Evolutionary conservation across 2,329 filamentous ascomycete genomes (phyloP), one percentile per base, ranked within the genome.

Genomic region (Corinectria fuckeliana): DNA sequence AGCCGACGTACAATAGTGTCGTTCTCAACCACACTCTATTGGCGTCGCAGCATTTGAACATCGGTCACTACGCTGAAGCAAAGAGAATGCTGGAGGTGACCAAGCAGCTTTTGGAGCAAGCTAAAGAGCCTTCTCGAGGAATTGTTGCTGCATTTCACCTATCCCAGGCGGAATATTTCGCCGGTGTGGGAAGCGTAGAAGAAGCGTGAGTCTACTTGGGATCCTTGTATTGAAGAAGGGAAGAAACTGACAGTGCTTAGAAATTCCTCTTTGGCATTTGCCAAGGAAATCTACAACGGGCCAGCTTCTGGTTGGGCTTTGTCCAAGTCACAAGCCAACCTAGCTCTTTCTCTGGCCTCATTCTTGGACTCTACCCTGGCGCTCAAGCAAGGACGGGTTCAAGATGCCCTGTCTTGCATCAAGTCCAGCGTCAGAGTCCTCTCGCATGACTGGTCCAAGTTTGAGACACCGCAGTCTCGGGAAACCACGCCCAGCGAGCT

Each of bases 101-200:
- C 3, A 82, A 88, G 62, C 74, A 78, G 18, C 81, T 82, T 16
- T 63, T 79, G 8, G 67, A 74, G 39, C 71, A 77, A 50, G 71
- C 76, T n/a, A 71, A 77, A n/a, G 69, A 69, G 0, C 61, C 72
- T 3, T 75, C 78, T 2, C 72, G 72, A 11, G 77, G 81, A 16
- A 74, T 79, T 5, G 64, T 80, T 18, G 80, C 80, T 9, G 75
- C 76, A 14, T 90, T 90, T 72, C 85, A 93, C 64, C 77, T 97
- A 6, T 86, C 88, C 0, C 87, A 88, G 61, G 88, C 91, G 0
- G 91, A 96, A 72, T 92, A 93, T 72, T 81, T 89, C 25, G 78
- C 93, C 16, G 84, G 85, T 1, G 83, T 88, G 11, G 90, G 89
- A 9, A 86, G 88, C 49, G 77, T 85, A 14, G 82, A 88, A 9